Evolutionary conservation across 1,139 yeast genomes (phyloP).

Genomic region (Geotrichum australiense): DNA sequence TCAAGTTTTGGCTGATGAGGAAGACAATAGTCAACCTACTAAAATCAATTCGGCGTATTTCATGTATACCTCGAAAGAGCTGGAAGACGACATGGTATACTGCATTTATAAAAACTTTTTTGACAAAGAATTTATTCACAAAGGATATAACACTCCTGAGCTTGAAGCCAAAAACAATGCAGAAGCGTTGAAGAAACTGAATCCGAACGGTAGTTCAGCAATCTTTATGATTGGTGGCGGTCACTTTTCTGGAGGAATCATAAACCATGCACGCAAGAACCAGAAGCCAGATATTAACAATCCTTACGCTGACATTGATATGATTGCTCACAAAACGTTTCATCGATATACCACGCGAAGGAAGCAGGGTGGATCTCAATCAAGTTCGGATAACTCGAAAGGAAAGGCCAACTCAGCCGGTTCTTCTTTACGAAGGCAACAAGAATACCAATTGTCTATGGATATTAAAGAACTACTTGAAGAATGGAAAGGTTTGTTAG

Average conservation of each 20-base stretch:
- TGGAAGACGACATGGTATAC: slow-evolving; percentile 46
- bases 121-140: slow-evolving; percentile 38
- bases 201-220: slow-evolving; percentile 46
- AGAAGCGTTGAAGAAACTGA: slow-evolving; percentile 36
- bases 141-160: slow-evolving; percentile 35
- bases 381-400: slow-evolving; percentile 82
- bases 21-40: slow-evolving; percentile 7
- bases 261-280: slow-evolving; percentile 60
- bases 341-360: slow-evolving; percentile 95
- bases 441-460: slow-evolving; percentile 72
- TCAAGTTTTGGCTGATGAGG: slow-evolving; percentile 8
- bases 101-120: slow-evolving; percentile 70
- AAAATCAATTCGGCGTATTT: slow-evolving; percentile 16
- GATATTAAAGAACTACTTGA: slow-evolving; percentile 66
- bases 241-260: slow-evolving; percentile 92
- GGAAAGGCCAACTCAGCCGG: slow-evolving; percentile 98
- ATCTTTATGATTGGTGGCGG: slow-evolving; percentile 96
- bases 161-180: slow-evolving; percentile 11
- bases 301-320: slow-evolving; percentile 40
- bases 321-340: slow-evolving; percentile 74
- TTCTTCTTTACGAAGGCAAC: slow-evolving; percentile 77
- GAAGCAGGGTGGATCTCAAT: slow-evolving; percentile 96
- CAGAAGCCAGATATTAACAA: slow-evolving; percentile 32
- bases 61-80: slow-evolving; percentile 31
- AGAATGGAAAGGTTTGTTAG: slow-evolving; percentile 51